Percentiles rank a stretch among this genome's conserved stretches.
Conservation (phyloP, 2,329 filamentous ascomycete species). For the Aspergillus ruber region DNA sequence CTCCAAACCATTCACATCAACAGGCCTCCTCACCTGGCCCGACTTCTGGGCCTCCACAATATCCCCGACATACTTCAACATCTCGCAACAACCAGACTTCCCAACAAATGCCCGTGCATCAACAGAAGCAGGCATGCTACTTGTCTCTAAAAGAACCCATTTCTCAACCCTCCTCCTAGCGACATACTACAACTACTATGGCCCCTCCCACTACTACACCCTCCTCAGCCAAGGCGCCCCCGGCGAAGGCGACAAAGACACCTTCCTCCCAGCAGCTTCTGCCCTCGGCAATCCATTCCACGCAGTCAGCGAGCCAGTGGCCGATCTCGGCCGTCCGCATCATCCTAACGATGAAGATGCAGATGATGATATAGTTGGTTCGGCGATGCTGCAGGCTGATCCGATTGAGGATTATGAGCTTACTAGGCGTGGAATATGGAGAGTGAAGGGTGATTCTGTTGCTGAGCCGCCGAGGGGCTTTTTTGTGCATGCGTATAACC, state of each 20-base stretch:
- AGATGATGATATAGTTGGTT: slow-evolving; percentile 8
- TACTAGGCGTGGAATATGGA: slow-evolving; percentile 15
- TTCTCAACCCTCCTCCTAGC: slow-evolving; percentile 24
- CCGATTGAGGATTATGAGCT: slow-evolving; percentile 24
- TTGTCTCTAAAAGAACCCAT: slow-evolving; percentile 30
- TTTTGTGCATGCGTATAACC: slow-evolving; percentile 27
- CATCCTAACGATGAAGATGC: slow-evolving; percentile 1
- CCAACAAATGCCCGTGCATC: slow-evolving; percentile 25
- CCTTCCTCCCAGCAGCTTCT: slow-evolving; percentile 20
- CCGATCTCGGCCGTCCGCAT: slow-evolving; percentile 11
- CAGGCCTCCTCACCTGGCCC: slow-evolving; percentile 51
- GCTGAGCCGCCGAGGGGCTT: slow-evolving; percentile 17
- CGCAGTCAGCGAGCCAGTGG: slow-evolving; percentile 17
- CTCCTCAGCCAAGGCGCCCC: slow-evolving; percentile 25
- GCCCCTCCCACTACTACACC: slow-evolving; percentile 20
- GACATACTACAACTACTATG: slow-evolving; percentile 30
- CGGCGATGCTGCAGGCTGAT: slow-evolving; percentile 20
- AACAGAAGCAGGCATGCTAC: slow-evolving; percentile 26
- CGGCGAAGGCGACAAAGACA: slow-evolving; percentile 24
- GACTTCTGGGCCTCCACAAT: slow-evolving; percentile 42
- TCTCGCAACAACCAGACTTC: slow-evolving; percentile 29
- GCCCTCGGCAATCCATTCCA: slow-evolving; percentile 19
- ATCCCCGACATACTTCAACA: slow-evolving; percentile 33
- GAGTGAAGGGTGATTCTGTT: slow-evolving; percentile 11
- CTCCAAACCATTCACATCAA: slow-evolving; percentile 43